Percentiles rank a stretch among this genome's conserved stretches.
Conservation (phyloP, 331 rosid genomes). For the Quercus phellos region DNA sequence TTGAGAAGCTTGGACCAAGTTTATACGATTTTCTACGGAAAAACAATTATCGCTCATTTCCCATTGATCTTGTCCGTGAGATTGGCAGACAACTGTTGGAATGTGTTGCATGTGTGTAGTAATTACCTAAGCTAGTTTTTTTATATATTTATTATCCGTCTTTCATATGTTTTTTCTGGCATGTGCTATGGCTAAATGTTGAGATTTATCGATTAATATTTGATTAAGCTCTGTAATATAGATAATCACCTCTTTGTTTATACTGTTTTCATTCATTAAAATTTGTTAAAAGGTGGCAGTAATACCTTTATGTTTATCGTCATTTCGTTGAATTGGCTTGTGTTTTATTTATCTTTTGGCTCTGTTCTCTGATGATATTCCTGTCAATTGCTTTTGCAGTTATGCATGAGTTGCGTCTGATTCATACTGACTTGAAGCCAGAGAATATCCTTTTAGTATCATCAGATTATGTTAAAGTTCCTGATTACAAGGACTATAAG, state of each 20-base stretch:
- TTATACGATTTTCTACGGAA: slow-evolving; percentile 99
- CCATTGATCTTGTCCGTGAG: slow-evolving; percentile 99
- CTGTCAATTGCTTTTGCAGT: slow-evolving; percentile 35
- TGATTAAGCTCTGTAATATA: neutral
- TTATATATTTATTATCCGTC: neutral
- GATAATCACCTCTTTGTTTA: no score
- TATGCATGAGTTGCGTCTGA: slow-evolving; percentile 71
- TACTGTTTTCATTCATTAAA: neutral
- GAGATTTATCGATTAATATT: neutral
- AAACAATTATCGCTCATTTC: slow-evolving; percentile 99
- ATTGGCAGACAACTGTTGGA: slow-evolving; percentile 99
- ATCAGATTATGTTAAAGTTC: slow-evolving; percentile 57
- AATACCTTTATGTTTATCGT: neutral
- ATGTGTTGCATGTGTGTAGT: slow-evolving; percentile 99
- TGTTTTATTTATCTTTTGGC: neutral
- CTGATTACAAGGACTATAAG: slow-evolving; percentile 54
- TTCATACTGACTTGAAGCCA: slow-evolving; percentile 87
- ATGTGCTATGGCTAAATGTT: neutral
- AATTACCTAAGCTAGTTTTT: slow-evolving; percentile 49
- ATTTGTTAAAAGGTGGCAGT: neutral
- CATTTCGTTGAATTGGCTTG: neutral
- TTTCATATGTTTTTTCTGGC: neutral
- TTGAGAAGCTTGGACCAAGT: slow-evolving; percentile 99
- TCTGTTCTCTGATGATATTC: neutral
- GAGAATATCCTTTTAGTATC: slow-evolving; percentile 72